phyloP scores from a whole-genome alignment of 1,284 basidiomycete genomes.

The Tremellales sp. region DNA sequence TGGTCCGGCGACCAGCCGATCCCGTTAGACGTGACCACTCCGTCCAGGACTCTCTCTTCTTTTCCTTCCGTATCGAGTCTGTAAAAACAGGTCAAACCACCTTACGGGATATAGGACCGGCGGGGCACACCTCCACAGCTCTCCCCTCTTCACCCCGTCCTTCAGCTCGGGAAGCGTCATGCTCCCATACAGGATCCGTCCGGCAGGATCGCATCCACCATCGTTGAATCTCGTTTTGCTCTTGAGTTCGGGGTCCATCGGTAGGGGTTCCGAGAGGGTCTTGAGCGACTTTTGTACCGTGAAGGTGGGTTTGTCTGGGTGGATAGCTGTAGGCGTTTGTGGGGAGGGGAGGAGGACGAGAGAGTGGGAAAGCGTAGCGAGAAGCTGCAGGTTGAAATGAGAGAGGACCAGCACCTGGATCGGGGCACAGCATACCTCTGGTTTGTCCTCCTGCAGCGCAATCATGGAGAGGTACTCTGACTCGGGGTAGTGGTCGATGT shows the following conservation, averaged over 20 bases:
- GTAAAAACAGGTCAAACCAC: neutral
- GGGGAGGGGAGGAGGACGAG: conserved; percentile 26
- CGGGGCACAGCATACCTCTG: conserved; percentile 22
- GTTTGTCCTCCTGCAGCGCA: conserved; percentile 24
- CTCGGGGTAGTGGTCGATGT: conserved; percentile 35
- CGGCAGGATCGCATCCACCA: conserved; percentile 41
- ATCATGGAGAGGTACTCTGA: conserved; percentile 30
- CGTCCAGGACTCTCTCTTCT: conserved; percentile 23
- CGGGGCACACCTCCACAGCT: conserved; percentile 34
- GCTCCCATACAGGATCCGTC: conserved; percentile 38
- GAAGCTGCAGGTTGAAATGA: conserved; percentile 14
- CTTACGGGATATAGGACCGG: neutral
- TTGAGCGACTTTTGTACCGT: conserved; percentile 11
- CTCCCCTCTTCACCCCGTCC: conserved; percentile 20
- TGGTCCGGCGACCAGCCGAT: conserved; percentile 44
- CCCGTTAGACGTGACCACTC: conserved; percentile 43
- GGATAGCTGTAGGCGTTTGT: conserved; percentile 15
- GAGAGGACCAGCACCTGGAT: neutral
- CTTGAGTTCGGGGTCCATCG: conserved; percentile 13
- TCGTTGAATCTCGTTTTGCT: conserved; percentile 44
- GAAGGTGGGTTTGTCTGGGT: conserved; percentile 4
- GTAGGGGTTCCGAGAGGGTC: conserved; percentile 22
- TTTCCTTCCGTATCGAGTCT: conserved; percentile 32
- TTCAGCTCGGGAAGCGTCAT: conserved; percentile 26
- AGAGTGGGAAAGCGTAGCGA: conserved; percentile 24